These are phyloP conservation scores for Babesia ovata DNA, from an alignment of 169 alveolate species.

Conservation along the genomic window DNA sequence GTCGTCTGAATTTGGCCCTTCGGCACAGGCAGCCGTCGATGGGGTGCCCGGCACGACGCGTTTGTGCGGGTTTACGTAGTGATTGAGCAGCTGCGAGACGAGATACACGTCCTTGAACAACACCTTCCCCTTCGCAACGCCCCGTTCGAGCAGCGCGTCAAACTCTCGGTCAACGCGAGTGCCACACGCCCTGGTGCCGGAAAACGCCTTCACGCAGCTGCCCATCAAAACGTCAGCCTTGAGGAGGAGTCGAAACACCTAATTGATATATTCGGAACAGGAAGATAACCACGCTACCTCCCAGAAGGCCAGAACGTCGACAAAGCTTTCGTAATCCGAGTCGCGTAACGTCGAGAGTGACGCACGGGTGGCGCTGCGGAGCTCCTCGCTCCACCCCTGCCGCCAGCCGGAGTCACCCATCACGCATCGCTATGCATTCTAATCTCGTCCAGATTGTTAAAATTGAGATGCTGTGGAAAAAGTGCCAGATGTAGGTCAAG, in stretches of 20 bases:
- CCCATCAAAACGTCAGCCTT: slow-evolving; percentile 25
- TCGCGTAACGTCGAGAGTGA: slow-evolving; percentile 28
- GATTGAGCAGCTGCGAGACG: slow-evolving; percentile 37
- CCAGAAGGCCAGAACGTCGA: slow-evolving; percentile 38
- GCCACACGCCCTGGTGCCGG: slow-evolving; percentile 35
- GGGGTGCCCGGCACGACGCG: slow-evolving; percentile 5
- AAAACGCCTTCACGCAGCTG: slow-evolving; percentile 40
- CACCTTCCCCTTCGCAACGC: slow-evolving; percentile 32
- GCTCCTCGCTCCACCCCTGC: slow-evolving; percentile 49
- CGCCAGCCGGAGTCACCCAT: slow-evolving; percentile 30
- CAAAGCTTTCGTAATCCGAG: slow-evolving; percentile 32
- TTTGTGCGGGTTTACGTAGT: slow-evolving; percentile 38
- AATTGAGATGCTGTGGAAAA: too few species aligned
- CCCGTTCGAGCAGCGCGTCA: slow-evolving; percentile 21
- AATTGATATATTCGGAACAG: neutral
- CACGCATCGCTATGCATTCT: neutral
- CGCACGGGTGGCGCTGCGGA: slow-evolving; percentile 30
- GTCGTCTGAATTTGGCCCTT: neutral
- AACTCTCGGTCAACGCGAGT: slow-evolving; percentile 21
- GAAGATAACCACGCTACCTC: slow-evolving; percentile 2
- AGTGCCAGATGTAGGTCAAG: neutral
- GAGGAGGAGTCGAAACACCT: slow-evolving; percentile 36
- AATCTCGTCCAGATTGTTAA: too few species aligned
- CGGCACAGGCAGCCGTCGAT: neutral
- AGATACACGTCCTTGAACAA: slow-evolving; percentile 36